phyloP scores from a whole-genome alignment of 2,329 filamentous ascomycete genomes.

The Pseudogymnoascus sp. region DNA sequence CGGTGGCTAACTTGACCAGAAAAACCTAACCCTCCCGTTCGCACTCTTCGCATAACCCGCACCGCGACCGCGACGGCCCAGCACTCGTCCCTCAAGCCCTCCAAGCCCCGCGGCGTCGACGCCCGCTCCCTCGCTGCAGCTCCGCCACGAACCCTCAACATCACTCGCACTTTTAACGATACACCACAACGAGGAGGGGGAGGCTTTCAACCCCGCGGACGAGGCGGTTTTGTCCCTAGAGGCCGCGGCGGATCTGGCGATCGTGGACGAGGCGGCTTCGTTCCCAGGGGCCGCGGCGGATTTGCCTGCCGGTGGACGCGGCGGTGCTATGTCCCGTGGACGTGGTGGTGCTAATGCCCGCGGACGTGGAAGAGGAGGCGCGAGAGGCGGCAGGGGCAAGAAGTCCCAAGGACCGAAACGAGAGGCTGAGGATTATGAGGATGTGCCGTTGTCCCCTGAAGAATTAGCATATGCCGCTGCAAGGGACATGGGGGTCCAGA shows the following conservation, averaged over 20 bases:
- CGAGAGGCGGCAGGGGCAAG: constrained; percentile 35
- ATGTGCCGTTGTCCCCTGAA: constrained; percentile 18
- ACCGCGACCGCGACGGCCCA: constrained; percentile 21
- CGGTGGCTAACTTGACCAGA: neutral
- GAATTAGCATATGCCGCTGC: constrained; percentile 22
- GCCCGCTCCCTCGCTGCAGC: constrained; percentile 28
- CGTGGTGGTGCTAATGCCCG: constrained; percentile 14
- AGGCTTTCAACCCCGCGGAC: neutral
- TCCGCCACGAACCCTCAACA: constrained; percentile 17
- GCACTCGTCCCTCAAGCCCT: constrained; percentile 22
- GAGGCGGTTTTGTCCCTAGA: neutral
- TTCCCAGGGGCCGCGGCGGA: neutral
- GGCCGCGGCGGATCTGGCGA: neutral
- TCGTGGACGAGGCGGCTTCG: neutral
- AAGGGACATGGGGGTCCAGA: constrained; percentile 21
- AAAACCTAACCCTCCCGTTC: neutral
- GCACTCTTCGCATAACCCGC: constrained; percentile 5
- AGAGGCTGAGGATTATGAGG: constrained; percentile 11
- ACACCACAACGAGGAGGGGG: neutral
- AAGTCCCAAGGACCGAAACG: constrained; percentile 28
- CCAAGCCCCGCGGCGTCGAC: constrained; percentile 24
- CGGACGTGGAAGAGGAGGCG: constrained; percentile 29
- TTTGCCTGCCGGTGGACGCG: constrained; percentile 10
- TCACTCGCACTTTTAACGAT: constrained; percentile 12
- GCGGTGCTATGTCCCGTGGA: constrained; percentile 12